A percentile compares a stretch with the other conserved stretches of the same genome.
These are phyloP conservation scores for Neofusicoccum laricinum DNA, from an alignment of 2,329 filamentous ascomycete genomes.

Conservation along the genomic window DNA sequence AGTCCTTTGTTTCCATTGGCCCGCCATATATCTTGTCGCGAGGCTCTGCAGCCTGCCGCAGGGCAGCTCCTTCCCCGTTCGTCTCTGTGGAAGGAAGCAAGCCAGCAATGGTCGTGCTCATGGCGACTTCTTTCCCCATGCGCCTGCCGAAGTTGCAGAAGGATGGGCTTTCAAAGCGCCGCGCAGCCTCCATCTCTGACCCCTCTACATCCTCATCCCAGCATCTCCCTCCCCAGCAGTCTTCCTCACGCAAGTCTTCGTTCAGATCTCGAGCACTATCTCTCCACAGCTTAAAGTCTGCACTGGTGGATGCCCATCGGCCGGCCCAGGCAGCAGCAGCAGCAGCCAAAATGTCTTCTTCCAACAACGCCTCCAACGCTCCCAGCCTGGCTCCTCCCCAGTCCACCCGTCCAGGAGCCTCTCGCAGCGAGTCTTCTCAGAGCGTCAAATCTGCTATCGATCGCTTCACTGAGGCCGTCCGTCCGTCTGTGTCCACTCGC, in stretches of 20 bases:
- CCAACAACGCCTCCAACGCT: background rate
- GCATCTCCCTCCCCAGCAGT: background rate
- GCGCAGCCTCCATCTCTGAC: background rate
- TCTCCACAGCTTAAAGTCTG: constrained; percentile 7
- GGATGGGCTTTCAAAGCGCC: background rate
- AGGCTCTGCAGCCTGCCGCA: background rate
- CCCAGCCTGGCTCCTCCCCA: constrained; percentile 1
- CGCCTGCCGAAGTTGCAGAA: background rate
- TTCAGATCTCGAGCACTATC: background rate
- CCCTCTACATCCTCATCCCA: background rate
- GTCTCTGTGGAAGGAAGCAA: background rate
- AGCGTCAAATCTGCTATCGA: background rate
- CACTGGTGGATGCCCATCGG: background rate
- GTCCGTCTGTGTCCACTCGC: constrained; percentile 6
- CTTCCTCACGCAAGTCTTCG: background rate
- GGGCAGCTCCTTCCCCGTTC: background rate
- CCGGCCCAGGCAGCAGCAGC: background rate
- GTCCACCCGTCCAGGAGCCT: background rate
- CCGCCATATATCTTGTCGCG: background rate
- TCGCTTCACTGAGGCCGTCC: background rate
- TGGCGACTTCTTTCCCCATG: background rate
- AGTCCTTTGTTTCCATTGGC: background rate
- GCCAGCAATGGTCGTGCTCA: background rate
- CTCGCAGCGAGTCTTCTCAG: constrained; percentile 1
- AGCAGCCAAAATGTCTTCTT: background rate